Evolutionary conservation across 352 stramenopile genomes (phyloP).

Genomic region (Lagenidium sp.): DNA sequence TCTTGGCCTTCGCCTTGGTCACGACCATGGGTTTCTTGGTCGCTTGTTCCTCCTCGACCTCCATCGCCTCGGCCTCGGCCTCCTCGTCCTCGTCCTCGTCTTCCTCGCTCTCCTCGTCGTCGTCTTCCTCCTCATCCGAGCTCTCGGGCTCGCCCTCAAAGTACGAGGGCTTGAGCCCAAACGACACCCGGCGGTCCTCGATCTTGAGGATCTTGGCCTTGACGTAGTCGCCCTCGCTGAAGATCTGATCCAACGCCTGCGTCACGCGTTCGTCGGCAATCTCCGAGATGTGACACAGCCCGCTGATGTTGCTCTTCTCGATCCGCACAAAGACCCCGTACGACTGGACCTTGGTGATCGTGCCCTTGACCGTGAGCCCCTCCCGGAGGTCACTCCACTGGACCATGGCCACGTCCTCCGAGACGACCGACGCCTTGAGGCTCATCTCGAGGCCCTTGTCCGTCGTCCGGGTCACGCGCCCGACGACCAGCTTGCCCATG

Average conservation of each 20-base stretch:
- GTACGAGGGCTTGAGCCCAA: conserved; percentile 96
- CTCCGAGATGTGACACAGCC: conserved; percentile 94
- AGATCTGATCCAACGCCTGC: conserved; percentile 88
- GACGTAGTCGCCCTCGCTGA: conserved; percentile 93
- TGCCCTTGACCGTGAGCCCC: conserved; percentile 91
- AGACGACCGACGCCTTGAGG: conserved; percentile 90
- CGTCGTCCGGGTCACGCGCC: conserved; percentile 89
- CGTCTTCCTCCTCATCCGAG: conserved; percentile 73
- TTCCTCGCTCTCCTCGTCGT: conserved; percentile 54
- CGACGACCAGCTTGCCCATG: conserved; percentile 90
- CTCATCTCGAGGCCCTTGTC: conserved; percentile 87
- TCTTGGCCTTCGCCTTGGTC: neutral
- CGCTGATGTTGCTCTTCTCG: conserved; percentile 93
- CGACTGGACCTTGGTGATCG: conserved; percentile 91
- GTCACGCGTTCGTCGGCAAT: conserved; percentile 93
- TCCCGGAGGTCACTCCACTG: conserved; percentile 88
- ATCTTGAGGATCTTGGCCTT: conserved; percentile 96
- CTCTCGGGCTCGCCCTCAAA: conserved; percentile 91
- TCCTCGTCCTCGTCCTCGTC: conserved; percentile 24
- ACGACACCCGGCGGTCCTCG: conserved; percentile 87
- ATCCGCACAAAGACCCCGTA: conserved; percentile 97
- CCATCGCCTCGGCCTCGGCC: conserved; percentile 29
- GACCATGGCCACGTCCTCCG: conserved; percentile 79
- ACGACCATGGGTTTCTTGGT: conserved; percentile 27
- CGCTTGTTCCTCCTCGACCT: conserved; percentile 42